Conservation (phyloP, 2,329 filamentous ascomycete genomes). For the Neonectria punicea region DNA sequence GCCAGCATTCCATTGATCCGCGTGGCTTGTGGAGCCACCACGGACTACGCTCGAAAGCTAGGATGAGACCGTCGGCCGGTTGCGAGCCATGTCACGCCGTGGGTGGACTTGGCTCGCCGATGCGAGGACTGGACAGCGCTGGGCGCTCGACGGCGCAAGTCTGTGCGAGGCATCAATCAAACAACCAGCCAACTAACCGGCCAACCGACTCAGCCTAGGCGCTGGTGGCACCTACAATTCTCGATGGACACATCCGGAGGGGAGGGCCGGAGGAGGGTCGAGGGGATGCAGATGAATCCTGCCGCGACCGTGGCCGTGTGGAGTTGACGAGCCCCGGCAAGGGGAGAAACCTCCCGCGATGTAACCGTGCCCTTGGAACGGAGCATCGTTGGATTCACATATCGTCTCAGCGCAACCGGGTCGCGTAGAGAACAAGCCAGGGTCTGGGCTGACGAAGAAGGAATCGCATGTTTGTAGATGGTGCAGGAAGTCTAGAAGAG, state of each 20-base stretch:
- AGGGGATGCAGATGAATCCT: slow-evolving; percentile 25
- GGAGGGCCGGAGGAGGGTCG: not conserved
- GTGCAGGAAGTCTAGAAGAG: slow-evolving; percentile 25
- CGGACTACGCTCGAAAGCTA: slow-evolving; percentile 28
- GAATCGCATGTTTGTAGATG: slow-evolving; percentile 30
- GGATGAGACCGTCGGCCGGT: slow-evolving; percentile 23
- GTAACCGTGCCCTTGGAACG: slow-evolving; percentile 27
- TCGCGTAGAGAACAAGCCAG: slow-evolving; percentile 20
- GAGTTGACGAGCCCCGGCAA: slow-evolving; percentile 26
- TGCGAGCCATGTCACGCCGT: slow-evolving; percentile 31
- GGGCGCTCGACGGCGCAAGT: slow-evolving; percentile 29
- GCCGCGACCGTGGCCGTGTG: slow-evolving; percentile 17
- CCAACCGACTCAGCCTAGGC: not conserved
- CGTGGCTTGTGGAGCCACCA: slow-evolving; percentile 43
- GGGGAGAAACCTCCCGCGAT: slow-evolving; percentile 26
- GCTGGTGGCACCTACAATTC: not conserved
- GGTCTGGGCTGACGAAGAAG: slow-evolving; percentile 26
- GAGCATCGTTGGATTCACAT: slow-evolving; percentile 23
- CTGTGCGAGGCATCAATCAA: slow-evolving; percentile 39
- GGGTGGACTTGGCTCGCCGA: slow-evolving; percentile 27
- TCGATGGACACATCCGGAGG: not conserved
- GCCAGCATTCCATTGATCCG: slow-evolving; percentile 42
- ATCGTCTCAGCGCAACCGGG: slow-evolving; percentile 34
- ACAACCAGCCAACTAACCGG: slow-evolving; percentile 15
- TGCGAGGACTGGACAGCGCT: slow-evolving; percentile 24